Conservation (phyloP, 2,329 filamentous ascomycete species). For the Clonostachys solani region DNA sequence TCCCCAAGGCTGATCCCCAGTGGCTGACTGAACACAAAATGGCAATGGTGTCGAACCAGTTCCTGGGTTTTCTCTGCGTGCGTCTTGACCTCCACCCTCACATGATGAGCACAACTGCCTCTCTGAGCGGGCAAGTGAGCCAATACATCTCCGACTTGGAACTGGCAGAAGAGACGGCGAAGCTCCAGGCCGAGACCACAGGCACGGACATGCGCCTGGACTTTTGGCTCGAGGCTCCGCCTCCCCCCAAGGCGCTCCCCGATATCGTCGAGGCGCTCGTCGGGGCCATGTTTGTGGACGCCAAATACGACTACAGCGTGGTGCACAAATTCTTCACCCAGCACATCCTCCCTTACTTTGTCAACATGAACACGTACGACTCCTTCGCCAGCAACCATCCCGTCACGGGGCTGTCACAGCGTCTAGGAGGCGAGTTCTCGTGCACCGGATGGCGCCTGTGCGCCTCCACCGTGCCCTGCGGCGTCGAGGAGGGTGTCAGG, state of each 20-base stretch:
- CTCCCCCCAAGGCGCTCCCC: slow-evolving; percentile 71
- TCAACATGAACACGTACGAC: slow-evolving; percentile 84
- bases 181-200: slow-evolving; percentile 10
- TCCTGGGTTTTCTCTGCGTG: slow-evolving; percentile 78
- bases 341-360: slow-evolving; percentile 74
- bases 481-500: slow-evolving; percentile 33
- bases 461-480: slow-evolving; percentile 33
- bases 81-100: slow-evolving; percentile 73
- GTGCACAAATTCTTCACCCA: slow-evolving; percentile 75
- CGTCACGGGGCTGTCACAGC: slow-evolving; percentile 65
- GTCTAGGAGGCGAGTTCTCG: slow-evolving; percentile 59
- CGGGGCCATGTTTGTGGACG: slow-evolving; percentile 89
- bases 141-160: slow-evolving; percentile 56
- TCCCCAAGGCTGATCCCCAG: slow-evolving; percentile 80
- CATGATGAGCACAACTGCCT: slow-evolving; percentile 50
- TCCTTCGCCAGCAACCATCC: slow-evolving; percentile 84
- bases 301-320: slow-evolving; percentile 68
- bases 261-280: slow-evolving; percentile 88
- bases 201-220: slow-evolving; percentile 34
- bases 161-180: slow-evolving; percentile 35
- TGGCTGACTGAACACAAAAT: slow-evolving; percentile 99
- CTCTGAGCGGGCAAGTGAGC: slow-evolving; percentile 35
- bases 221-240: slow-evolving; percentile 63
- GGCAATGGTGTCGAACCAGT: slow-evolving; percentile 98
- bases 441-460: slow-evolving; percentile 59